Percentiles rank a stretch among this genome's conserved stretches.
Evolutionary conservation across 2,329 filamentous ascomycete species (phyloP).

Genomic region (Raffaelea deltoideospora): DNA sequence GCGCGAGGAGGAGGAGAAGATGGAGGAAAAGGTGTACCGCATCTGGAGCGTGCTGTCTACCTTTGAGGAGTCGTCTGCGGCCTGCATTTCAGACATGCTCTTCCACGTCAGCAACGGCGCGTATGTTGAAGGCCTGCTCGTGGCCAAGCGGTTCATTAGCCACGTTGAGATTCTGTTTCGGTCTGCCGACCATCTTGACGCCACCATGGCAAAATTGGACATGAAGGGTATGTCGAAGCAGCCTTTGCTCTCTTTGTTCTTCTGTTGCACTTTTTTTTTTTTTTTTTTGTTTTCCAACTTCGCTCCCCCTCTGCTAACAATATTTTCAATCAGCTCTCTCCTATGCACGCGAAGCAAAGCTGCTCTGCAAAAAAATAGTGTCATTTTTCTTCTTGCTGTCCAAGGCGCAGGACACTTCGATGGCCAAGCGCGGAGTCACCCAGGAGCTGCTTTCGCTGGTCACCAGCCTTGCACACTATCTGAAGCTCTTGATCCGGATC

Average conservation of each 20-base stretch:
- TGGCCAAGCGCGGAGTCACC: slow-evolving; percentile 83
- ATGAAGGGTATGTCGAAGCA: slow-evolving; percentile 51
- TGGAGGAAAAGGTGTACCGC: slow-evolving; percentile 94
- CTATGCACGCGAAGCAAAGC: slow-evolving; percentile 89
- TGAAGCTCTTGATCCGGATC: slow-evolving; percentile 93
- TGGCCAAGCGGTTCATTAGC: slow-evolving; percentile 90
- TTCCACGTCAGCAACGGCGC: slow-evolving; percentile 95
- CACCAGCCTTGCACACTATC: slow-evolving; percentile 88
- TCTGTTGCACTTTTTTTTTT: too few species aligned
- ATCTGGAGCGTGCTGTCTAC: slow-evolving; percentile 97
- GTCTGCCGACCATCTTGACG: slow-evolving; percentile 74
- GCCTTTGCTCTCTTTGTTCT: background rate
- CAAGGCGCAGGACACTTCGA: slow-evolving; percentile 84
- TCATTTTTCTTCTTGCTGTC: slow-evolving; percentile 92
- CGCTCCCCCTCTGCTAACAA: background rate
- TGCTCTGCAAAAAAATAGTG: slow-evolving; percentile 99
- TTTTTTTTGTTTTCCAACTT: background rate
- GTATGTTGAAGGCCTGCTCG: slow-evolving; percentile 86
- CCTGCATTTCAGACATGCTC: slow-evolving; percentile 98
- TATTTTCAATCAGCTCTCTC: slow-evolving; percentile 48
- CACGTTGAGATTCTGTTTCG: slow-evolving; percentile 89
- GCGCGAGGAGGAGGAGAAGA: slow-evolving; percentile 73
- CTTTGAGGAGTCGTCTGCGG: slow-evolving; percentile 94
- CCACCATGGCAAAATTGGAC: slow-evolving; percentile 49
- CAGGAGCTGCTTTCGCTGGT: slow-evolving; percentile 97